These are phyloP conservation scores for Verticillium dahliae DNA, from an alignment of 2,329 filamentous ascomycete species.

Conservation along the genomic window DNA sequence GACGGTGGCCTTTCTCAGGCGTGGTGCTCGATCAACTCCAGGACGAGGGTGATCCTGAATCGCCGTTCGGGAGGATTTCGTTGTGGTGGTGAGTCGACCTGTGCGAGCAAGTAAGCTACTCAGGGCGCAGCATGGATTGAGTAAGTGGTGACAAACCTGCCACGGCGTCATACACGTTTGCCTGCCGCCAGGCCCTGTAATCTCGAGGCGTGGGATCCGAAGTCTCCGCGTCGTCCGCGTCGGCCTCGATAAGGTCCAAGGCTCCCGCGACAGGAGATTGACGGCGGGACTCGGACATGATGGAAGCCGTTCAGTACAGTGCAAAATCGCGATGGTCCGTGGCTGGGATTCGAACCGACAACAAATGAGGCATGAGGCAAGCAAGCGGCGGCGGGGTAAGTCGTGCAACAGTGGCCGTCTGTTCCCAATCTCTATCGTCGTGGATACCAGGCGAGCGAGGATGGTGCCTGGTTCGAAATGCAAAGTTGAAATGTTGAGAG, in stretches of 20 bases:
- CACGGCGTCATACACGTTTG: slow-evolving; percentile 67
- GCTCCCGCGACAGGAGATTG: neutral
- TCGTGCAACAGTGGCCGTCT: no score
- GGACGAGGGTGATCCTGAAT: slow-evolving; percentile 1
- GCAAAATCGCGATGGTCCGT: no score
- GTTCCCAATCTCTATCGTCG: no score
- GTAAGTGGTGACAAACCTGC: slow-evolving; percentile 42
- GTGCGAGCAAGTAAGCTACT: neutral
- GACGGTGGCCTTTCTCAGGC: slow-evolving; percentile 15
- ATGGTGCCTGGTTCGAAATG: no score
- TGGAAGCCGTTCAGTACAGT: neutral
- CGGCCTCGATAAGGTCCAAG: neutral
- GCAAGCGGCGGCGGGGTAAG: no score
- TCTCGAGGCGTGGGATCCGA: slow-evolving; percentile 8
- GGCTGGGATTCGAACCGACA: no score
- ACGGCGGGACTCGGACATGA: neutral
- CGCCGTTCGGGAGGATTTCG: neutral
- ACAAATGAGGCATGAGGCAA: no score
- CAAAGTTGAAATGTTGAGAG: no score
- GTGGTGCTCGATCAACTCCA: neutral
- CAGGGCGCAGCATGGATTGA: neutral
- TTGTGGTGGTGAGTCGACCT: slow-evolving; percentile 8
- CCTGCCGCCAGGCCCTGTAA: slow-evolving; percentile 23
- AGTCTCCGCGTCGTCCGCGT: neutral
- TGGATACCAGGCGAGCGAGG: no score